A percentile compares a stretch with the other conserved stretches of the same genome.
Evolutionary conservation across 2,329 filamentous ascomycete species (phyloP).

Genomic region (Pseudogymnoascus sp.): DNA sequence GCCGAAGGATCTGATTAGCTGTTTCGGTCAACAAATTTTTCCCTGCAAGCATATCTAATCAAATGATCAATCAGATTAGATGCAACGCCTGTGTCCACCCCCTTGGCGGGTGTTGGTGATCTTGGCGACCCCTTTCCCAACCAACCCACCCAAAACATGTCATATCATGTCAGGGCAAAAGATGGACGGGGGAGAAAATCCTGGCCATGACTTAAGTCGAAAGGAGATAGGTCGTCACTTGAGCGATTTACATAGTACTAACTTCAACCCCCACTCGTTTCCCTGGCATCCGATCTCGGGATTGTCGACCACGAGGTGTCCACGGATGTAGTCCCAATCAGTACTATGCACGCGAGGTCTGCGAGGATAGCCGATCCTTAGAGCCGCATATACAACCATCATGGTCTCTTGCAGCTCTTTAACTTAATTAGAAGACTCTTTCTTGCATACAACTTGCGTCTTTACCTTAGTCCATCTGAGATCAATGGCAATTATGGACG

Average conservation of each 20-base stretch:
- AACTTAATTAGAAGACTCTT: not conserved
- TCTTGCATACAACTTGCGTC: not conserved
- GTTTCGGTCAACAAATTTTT: not conserved
- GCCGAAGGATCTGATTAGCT: conserved; percentile 2
- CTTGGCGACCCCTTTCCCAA: not conserved
- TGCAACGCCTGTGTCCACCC: not conserved
- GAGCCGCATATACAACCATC: not conserved
- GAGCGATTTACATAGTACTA: not conserved
- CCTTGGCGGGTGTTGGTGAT: not conserved
- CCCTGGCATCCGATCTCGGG: not conserved
- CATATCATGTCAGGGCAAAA: too few relatives aligned
- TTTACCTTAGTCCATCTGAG: not conserved
- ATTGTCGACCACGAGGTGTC: not conserved
- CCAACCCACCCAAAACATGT: not conserved
- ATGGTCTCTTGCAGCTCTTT: not conserved
- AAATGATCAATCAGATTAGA: conserved; percentile 13
- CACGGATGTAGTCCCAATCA: not conserved
- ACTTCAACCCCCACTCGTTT: not conserved
- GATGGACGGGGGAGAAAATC: not conserved
- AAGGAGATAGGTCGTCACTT: not conserved
- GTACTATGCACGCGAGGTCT: not conserved
- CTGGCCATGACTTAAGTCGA: not conserved
- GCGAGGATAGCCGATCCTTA: not conserved
- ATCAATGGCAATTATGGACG: conserved; percentile 8
- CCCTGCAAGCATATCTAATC: conserved; percentile 3